Evolutionary conservation across 2,329 filamentous ascomycete species (phyloP), one percentile per base, ranked within the genome.

Genomic region (Penicillium vulpinum): DNA sequence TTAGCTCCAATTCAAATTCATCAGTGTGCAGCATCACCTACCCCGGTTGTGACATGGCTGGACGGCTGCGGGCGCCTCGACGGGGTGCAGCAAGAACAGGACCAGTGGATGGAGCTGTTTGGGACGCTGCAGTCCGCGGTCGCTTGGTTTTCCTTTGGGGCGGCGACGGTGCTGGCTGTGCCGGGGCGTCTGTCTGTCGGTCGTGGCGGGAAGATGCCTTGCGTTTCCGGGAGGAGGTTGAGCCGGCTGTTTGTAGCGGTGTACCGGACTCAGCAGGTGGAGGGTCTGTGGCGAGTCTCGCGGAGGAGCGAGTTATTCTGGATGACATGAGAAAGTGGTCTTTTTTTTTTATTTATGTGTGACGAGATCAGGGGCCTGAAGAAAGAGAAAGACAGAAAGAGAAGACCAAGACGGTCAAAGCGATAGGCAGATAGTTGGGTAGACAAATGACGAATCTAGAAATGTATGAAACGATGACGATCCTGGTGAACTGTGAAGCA

Each of bases 241-340:
- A 66, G 69, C 77, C 70, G 75, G 77, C 70, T 74, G 69, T 60
- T 65, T 66, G 66, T 70, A 66, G 61, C 72, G 74, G 59, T 70
- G 70, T 61, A 72, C 67, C 62, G 73, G 71, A 59, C 77, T 64
- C 69, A 67, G 76, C 69, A 67, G 79, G 72, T 65, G 78, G 70
- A 63, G 76, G 70, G 66, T 82, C 83, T 78, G 90, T 89, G 81
- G 90, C 90, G 85, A 91, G 88, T 83, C 92, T 92, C 81, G 92
- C 89, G 77, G 92, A 89, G 72, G 92, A 94, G 82, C 93, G 91
- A 83, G 93, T 97, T 72, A 94, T 88, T 90, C 92, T 97, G 85
- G 87, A 82, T 86, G 90, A 91, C 92, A 96, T 97, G 87, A 93
- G 90, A 88, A 81, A 75, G 62, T 73, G 71, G 64, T 68, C 71